Conservation (phyloP, 495 filamentous ascomycete genomes). For the Glarea lozoyensis region DNA sequence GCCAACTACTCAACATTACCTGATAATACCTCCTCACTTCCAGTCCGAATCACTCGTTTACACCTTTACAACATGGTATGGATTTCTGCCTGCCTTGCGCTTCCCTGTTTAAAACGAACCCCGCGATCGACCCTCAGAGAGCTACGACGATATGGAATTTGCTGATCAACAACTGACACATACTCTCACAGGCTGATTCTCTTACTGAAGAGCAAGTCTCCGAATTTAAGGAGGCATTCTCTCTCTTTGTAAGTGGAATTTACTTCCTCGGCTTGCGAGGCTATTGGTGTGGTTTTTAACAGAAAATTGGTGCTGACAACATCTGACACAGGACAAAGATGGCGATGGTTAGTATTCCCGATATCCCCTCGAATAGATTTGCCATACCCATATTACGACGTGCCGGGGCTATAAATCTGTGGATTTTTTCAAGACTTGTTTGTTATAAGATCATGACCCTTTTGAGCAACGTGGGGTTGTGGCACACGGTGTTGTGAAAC, state of each 20-base stretch:
- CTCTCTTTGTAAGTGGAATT: conserved; percentile 81
- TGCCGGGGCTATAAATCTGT: too few species aligned
- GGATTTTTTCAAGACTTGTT: neutral
- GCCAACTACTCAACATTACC: too few species aligned
- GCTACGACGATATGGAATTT: too few species aligned
- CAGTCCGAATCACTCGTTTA: neutral
- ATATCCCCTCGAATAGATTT: neutral
- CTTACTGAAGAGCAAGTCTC: conserved; percentile 99
- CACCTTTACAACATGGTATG: neutral
- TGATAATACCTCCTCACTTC: too few species aligned
- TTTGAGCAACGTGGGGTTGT: neutral
- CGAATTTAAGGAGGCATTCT: conserved; percentile 99
- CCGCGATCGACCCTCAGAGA: too few species aligned
- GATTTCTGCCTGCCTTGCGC: too few species aligned
- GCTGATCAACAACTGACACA: conserved; percentile 11
- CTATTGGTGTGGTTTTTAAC: too few species aligned
- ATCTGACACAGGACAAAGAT: conserved; percentile 83
- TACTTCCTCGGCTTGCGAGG: conserved; percentile 1
- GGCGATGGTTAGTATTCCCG: conserved; percentile 81
- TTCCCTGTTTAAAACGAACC: neutral
- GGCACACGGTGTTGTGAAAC: neutral
- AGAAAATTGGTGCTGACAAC: conserved; percentile 1
- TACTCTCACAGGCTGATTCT: conserved; percentile 61
- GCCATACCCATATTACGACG: neutral
- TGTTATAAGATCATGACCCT: neutral